Conservation (phyloP, 768 basidiomycete species). For the Lentinula boryana region DNA sequence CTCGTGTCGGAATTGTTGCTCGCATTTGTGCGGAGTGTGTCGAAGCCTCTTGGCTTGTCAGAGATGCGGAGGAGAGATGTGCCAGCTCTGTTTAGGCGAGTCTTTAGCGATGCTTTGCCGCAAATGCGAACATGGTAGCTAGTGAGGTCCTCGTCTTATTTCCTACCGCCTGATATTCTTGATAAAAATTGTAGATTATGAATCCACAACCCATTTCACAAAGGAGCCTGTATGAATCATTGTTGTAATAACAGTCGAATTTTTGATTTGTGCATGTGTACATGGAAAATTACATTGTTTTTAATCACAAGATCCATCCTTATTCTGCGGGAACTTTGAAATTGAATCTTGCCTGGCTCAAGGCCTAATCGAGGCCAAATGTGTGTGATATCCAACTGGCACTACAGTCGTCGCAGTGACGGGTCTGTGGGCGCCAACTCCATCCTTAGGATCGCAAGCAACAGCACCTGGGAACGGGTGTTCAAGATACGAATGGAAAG, state of each 20-base stretch:
- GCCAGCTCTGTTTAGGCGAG: conserved; percentile 3
- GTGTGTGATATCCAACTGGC: background rate
- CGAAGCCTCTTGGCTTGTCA: conserved; percentile 2
- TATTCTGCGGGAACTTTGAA: too few species aligned
- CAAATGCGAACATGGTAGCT: conserved; percentile 2
- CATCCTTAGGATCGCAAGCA: background rate
- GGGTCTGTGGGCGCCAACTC: background rate
- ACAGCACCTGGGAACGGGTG: background rate
- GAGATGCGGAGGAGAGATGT: conserved; percentile 6
- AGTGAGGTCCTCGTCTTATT: background rate
- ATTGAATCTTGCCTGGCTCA: background rate
- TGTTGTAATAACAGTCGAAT: too few species aligned
- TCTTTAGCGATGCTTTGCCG: conserved; percentile 1
- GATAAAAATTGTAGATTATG: too few species aligned
- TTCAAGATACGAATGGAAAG: background rate
- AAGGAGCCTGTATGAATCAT: too few species aligned
- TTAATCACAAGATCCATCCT: too few species aligned
- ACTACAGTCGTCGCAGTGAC: background rate
- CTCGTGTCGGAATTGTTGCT: background rate
- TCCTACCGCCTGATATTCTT: too few species aligned
- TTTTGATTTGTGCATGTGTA: too few species aligned
- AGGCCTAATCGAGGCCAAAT: background rate
- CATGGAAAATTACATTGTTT: too few species aligned
- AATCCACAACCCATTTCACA: too few species aligned
- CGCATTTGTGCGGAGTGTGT: conserved; percentile 1